These are phyloP conservation scores for Sugiyamaella novakii DNA, from an alignment of 1,139 yeast genomes.

Conservation along the genomic window DNA sequence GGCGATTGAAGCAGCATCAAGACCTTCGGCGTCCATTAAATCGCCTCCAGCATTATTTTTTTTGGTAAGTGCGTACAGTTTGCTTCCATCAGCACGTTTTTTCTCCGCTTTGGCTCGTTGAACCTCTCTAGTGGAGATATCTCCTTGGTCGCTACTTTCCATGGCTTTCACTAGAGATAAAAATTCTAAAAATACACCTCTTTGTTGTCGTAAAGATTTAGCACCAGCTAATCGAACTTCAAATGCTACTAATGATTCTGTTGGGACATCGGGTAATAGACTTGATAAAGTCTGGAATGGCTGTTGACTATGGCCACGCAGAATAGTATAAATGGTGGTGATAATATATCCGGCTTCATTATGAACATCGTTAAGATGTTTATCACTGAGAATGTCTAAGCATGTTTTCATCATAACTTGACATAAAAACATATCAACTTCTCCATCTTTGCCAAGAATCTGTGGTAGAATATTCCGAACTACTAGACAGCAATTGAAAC, in stretches of 20 bases:
- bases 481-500: constrained; percentile 83
- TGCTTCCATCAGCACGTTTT: constrained; percentile 26
- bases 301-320: constrained; percentile 58
- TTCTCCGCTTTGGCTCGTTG: constrained; percentile 45
- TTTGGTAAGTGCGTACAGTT: constrained; percentile 18
- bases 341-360: constrained; percentile 88
- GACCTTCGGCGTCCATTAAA: constrained; percentile 24
- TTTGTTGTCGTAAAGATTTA: constrained; percentile 69
- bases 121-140: constrained; percentile 47
- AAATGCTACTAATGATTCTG: constrained; percentile 43
- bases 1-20: constrained; percentile 23
- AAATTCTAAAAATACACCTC: constrained; percentile 72
- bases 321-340: constrained; percentile 73
- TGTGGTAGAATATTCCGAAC: constrained; percentile 71
- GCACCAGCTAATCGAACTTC: constrained; percentile 55
- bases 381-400: constrained; percentile 67
- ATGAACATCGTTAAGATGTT: constrained; percentile 82
- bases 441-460: constrained; percentile 66
- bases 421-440: constrained; percentile 76
- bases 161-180: constrained; percentile 45
- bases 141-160: constrained; percentile 43
- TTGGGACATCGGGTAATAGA: constrained; percentile 45
- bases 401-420: constrained; percentile 52
- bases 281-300: constrained; percentile 45
- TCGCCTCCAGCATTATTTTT: constrained; percentile 21